Evolutionary conservation across 2,329 filamentous ascomycete genomes (phyloP), one percentile per base, ranked within the genome.

Genomic region (Fusarium nelsonii): DNA sequence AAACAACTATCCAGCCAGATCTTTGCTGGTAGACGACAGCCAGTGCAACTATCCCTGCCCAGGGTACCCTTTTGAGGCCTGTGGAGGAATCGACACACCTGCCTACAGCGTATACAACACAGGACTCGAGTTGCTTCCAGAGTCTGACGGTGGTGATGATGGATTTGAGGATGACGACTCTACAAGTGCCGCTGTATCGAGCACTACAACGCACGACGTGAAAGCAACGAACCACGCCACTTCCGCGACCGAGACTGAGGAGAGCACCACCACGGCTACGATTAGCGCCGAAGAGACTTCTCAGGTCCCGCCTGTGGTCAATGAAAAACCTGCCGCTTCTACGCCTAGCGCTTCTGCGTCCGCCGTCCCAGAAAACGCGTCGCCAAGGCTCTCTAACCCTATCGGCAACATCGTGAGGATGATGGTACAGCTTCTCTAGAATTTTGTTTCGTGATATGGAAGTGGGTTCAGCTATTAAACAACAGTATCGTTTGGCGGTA

Each of bases 51-150:
- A 3, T 3, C 18, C 44, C 6, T 73, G 70, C 11, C 51, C 65
- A 4, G 68, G 68, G 6, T 73, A 62, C 18, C 1, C 15, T 7
- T 8, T 2, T 0, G 54, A 69, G 0, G 61, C 68, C 2, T 73
- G 70, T 41, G 70, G 70, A 15, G 59, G 68, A 26, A 8, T 28
- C 16, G 8, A 20, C 12, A 33, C 41, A 3, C 15, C 45, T 15
- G 39, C 41, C 20, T 71, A 57, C 11, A 63, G 58, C 6, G 70
- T 73, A 4, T 53, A 49, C 16, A 73, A 73, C 34, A 49, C 40
- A 0, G 70, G 70, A 7, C 1, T 57, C 1, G 1, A 65, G 4
- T 0, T 69, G 4, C 2, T 11, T 2, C 49, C 60, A 10, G 48
- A 18, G 2, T 36, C 62, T 15, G 64, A 69, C 10, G 46, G 37